A percentile compares a stretch with the other conserved stretches of the same genome.
phyloP scores from a whole-genome alignment of 495 filamentous ascomycete species.

The Evansstolkia leycettana region DNA sequence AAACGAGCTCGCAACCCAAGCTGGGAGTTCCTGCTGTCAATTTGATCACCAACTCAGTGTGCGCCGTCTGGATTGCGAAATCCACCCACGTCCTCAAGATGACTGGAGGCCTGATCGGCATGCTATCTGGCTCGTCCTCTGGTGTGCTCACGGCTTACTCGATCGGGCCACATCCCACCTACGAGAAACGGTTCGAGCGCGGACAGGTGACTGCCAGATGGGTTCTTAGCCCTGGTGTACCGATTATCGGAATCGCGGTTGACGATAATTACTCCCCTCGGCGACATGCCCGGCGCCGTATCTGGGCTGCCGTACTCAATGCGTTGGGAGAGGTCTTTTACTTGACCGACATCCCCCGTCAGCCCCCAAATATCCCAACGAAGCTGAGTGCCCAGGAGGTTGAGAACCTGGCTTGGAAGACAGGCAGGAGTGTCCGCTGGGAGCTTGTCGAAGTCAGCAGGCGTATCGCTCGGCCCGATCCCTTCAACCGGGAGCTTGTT shows the following conservation, averaged over 20 bases:
- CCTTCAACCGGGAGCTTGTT: conserved; percentile 43
- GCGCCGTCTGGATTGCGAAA: conserved; percentile 87
- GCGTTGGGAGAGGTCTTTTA: conserved; percentile 88
- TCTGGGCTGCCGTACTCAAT: conserved; percentile 83
- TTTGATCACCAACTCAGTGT: conserved; percentile 46
- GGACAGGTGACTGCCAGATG: conserved; percentile 76
- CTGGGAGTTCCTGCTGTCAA: conserved; percentile 65
- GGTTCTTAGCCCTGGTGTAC: conserved; percentile 85
- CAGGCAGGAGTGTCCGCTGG: conserved; percentile 70
- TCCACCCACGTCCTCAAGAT: conserved; percentile 52
- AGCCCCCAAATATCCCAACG: conserved; percentile 16
- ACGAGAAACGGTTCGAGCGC: conserved; percentile 51
- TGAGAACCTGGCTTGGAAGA: conserved; percentile 62
- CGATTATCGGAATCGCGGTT: conserved; percentile 73
- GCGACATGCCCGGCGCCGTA: conserved; percentile 53
- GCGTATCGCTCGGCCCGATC: conserved; percentile 57
- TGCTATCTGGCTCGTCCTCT: conserved; percentile 72
- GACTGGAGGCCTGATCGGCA: conserved; percentile 67
- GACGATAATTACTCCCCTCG: conserved; percentile 66
- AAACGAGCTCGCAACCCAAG: conserved; percentile 31
- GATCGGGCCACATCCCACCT: conserved; percentile 53
- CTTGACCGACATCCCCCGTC: conserved; percentile 51
- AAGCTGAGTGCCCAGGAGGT: conserved; percentile 30
- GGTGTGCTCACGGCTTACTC: conserved; percentile 80
- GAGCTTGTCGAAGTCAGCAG: conserved; percentile 64